Conservation (phyloP, 2,329 filamentous ascomycete species). For the Sclerotinia subarctica region DNA sequence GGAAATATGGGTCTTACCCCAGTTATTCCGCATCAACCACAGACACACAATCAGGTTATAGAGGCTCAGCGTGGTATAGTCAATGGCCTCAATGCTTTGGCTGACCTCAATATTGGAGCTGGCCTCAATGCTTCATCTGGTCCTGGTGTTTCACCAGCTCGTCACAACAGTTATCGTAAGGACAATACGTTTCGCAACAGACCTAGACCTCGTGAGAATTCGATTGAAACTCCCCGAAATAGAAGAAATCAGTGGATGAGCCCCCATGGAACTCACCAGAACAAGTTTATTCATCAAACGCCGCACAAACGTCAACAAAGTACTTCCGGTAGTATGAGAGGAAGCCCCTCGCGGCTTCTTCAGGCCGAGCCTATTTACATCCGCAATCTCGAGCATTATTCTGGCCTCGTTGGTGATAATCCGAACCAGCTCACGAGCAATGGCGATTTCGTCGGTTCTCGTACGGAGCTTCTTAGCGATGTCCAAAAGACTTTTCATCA, state of each 20-base stretch:
- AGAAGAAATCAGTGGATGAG: neutral
- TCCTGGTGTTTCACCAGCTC: neutral
- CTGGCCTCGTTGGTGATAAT: neutral
- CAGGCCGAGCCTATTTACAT: slow-evolving; percentile 21
- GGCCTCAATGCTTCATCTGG: neutral
- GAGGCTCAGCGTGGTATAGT: neutral
- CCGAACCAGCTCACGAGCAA: neutral
- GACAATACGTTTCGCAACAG: neutral
- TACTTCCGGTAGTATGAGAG: neutral
- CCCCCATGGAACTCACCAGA: neutral
- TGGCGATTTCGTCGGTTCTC: neutral
- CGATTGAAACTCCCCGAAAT: neutral
- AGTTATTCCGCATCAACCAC: neutral
- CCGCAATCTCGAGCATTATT: slow-evolving; percentile 12
- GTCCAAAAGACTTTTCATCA: neutral
- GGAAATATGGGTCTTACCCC: neutral
- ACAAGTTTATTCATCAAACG: neutral
- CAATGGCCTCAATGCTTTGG: neutral
- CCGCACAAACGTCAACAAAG: neutral
- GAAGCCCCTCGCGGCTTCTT: neutral
- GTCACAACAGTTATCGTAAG: neutral
- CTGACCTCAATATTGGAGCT: too few species aligned
- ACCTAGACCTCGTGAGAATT: neutral
- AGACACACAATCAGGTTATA: slow-evolving; percentile 9
- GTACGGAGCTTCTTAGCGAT: slow-evolving; percentile 18